Percentiles rank a stretch among this genome's conserved stretches.
phyloP scores from a whole-genome alignment of 306 rosid species.

The Cucurbita ficifolia region DNA sequence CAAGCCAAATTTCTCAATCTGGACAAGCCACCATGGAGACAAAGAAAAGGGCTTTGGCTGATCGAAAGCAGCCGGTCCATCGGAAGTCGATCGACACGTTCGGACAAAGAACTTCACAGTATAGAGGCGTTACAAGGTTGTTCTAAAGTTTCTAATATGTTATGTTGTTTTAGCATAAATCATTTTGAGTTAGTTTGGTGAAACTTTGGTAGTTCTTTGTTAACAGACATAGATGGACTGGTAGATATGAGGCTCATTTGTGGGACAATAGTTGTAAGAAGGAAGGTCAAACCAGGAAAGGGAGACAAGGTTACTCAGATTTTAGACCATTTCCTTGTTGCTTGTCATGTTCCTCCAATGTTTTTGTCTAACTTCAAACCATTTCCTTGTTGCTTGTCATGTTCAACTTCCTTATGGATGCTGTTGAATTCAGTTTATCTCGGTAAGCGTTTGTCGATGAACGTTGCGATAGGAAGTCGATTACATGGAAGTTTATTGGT shows the following conservation, averaged over 20 bases:
- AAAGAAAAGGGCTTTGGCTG: slow-evolving; percentile 58
- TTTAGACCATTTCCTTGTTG: slow-evolving; percentile 12
- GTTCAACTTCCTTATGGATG: slow-evolving; percentile 10
- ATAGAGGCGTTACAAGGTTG: slow-evolving; percentile 88
- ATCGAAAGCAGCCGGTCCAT: slow-evolving; percentile 75
- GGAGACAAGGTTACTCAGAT: slow-evolving; percentile 71
- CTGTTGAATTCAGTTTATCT: slow-evolving; percentile 55
- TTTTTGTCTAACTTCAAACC: slow-evolving; percentile 16
- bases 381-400: slow-evolving; percentile 23
- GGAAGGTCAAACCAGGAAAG: slow-evolving; percentile 97
- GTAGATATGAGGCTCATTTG: slow-evolving; percentile 94
- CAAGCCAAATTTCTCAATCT: slow-evolving; percentile 53
- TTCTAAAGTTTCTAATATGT: neutral
- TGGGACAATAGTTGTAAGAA: slow-evolving; percentile 99
- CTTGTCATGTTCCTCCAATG: neutral
- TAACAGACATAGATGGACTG: slow-evolving; percentile 94
- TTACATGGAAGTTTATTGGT: neutral
- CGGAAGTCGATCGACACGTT: slow-evolving; percentile 90
- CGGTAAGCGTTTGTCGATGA: slow-evolving; percentile 28
- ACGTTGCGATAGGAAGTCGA: neutral
- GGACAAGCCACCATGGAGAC: slow-evolving; percentile 31
- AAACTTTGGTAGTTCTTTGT: neutral
- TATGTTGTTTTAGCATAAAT: neutral
- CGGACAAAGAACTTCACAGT: slow-evolving; percentile 96
- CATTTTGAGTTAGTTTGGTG: neutral